These are phyloP conservation scores for Uromyces viciae-fabae DNA, from an alignment of 1,284 basidiomycete species.

Conservation along the genomic window DNA sequence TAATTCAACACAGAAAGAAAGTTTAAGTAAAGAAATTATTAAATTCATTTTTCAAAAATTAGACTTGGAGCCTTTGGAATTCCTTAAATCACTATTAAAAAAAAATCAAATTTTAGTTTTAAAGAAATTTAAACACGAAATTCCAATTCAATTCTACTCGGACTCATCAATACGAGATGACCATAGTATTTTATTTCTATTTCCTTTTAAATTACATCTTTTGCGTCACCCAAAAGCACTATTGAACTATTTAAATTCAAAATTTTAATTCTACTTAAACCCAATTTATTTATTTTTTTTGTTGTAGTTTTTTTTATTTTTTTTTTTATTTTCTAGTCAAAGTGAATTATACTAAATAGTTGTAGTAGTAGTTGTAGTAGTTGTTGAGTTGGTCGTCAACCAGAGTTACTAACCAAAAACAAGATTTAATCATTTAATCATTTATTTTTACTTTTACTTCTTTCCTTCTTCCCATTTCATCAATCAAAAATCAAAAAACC, in stretches of 20 bases:
- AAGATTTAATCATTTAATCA: no score
- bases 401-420: no score
- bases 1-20: background rate
- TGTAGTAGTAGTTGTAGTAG: no score
- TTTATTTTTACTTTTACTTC: background rate
- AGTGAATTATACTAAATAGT: no score
- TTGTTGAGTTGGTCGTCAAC: no score
- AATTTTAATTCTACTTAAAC: background rate
- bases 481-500: background rate
- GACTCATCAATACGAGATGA: background rate
- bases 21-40: background rate
- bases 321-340: background rate
- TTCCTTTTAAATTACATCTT: slow-evolving; percentile 22
- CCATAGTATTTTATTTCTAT: slow-evolving; percentile 10
- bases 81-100: background rate
- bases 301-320: background rate
- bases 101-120: background rate
- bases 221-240: slow-evolving; percentile 25
- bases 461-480: background rate
- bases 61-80: slow-evolving; percentile 1
- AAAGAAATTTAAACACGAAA: slow-evolving; percentile 8
- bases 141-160: background rate
- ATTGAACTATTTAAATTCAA: slow-evolving; percentile 15
- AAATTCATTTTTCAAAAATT: slow-evolving; percentile 16
- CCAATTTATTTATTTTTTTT: background rate